Base-by-base conservation (phyloP, 2,329 filamentous ascomycete species). In the Colletotrichum chrysophilum region DNA sequence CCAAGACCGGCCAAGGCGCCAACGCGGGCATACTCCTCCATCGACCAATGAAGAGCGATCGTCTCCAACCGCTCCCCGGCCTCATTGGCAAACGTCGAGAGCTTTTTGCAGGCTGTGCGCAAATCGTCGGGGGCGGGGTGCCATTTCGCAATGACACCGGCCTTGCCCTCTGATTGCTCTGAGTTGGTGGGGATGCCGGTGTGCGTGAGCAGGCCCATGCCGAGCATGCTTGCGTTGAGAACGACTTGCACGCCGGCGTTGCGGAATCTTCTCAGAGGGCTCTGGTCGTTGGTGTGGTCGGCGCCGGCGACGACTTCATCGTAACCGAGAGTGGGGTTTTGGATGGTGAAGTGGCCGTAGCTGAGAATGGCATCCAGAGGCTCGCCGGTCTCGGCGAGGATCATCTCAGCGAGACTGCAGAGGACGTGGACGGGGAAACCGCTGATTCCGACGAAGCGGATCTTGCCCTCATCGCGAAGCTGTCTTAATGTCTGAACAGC, bases 221-320 rank as follows among this genome's bases (percentile, higher is more conserved):
- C 94, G 8, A 99, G 87, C 77, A 96, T 94, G 68, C 95, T 97
- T 1, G 96, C 96, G 82, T 98, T 98, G 1, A 95, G 91, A 3
- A 98, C 92, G 8, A 97, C 94, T 69, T 94, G 92, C 13, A 98
- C 96, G 2, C 94, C 92, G 0, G 96, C 95, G 4, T 80, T 87
- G 52, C 89, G 86, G 70, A 98, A 88, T 2, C 94, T 89, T 34
- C 89, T 85, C 10, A 96, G 80, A 4, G 84, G 72, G 84, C 98
- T 98, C 85, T 98, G 96, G 32, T 98, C 86, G 1, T 95, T 97
- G 84, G 93, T 97, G 84, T 98, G 94, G 72, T 94, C 94, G 84
- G 98, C 98, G 52, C 94, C 96, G 87, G 97, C 92, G 36, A 98
- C 95, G 4, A 93, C 93, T 81, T 98, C 96, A 38, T 98, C 86